These are phyloP conservation scores for Vigna nakashimae DNA, from an alignment of 306 rosid species.

Conservation along the genomic window DNA sequence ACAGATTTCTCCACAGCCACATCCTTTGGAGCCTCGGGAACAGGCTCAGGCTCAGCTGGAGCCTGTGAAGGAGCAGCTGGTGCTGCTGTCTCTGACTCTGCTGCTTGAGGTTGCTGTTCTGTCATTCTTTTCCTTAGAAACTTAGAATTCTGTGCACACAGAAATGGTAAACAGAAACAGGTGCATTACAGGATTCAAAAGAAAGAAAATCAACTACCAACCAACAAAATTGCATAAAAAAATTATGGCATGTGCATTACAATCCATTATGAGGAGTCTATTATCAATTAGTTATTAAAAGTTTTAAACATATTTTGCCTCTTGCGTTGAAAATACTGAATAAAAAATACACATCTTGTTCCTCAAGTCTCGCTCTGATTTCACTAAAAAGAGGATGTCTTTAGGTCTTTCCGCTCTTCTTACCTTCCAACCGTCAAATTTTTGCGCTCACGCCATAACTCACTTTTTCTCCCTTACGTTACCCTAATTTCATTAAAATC, in stretches of 20 bases:
- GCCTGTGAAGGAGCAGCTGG: conserved; percentile 45
- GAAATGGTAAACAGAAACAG: too few species aligned
- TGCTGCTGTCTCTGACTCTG: too few species aligned
- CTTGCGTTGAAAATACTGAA: neutral
- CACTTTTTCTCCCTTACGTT: too few species aligned
- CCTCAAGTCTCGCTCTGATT: too few species aligned
- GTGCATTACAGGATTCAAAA: conserved; percentile 10
- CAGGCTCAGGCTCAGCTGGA: conserved; percentile 43
- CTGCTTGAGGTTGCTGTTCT: too few species aligned
- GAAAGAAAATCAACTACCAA: conserved; percentile 14
- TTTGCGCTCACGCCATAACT: too few species aligned
- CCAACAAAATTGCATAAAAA: conserved; percentile 34
- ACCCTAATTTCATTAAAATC: too few species aligned
- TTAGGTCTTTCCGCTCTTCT: too few species aligned
- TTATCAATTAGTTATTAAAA: neutral
- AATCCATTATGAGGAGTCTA: neutral
- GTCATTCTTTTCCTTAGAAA: too few species aligned
- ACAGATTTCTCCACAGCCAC: conserved; percentile 70
- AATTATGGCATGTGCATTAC: conserved; percentile 24
- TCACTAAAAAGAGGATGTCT: too few species aligned
- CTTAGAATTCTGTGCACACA: too few species aligned
- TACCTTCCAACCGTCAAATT: too few species aligned
- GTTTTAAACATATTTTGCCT: neutral
- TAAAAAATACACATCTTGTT: neutral
- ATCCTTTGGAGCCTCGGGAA: conserved; percentile 57